Evolutionary conservation across 768 basidiomycete species (phyloP), one percentile per base, ranked within the genome.

Genomic region (Tylopilus felleus): DNA sequence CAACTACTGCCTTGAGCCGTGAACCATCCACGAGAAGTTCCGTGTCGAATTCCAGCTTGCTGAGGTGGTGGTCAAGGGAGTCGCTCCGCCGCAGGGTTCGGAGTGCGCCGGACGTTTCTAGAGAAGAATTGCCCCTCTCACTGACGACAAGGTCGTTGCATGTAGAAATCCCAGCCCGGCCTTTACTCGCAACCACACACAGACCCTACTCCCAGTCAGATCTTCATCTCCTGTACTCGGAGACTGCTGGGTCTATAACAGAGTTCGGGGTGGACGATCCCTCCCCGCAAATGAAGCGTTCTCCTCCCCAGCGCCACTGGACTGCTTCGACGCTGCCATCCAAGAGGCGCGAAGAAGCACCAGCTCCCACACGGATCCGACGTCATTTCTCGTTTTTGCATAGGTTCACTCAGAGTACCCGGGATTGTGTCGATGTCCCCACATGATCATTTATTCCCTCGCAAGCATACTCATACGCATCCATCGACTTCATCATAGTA

Each of bases 31-130:
- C 60, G 14, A 60, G 61, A 39, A 62, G 65, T 52, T 65, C 59
- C 46, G 70, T 57, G 47, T 66, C 68, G 23, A 63, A 57, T 54
- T 65, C 68, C 14, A 65, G 70, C 59, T 62, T 73, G 56, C 63
- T 78, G 52, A 76, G 61, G 58, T 79, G 80, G 64, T 85, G 80
- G 80, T 73, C 76, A 8, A 74, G 69, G 57, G 75, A 73, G 45
- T 73, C 79, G 25, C 67, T 79, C 21, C 80, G 81, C 48, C 75
- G 78, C 39, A 73, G 82, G 53, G 75, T 75, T 46, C 78, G 77
- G 55, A 84, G 81, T 56, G 77, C 77, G 0, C 78, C 82, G 21
- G 77, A 80, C 36, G 74, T 73, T 13, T 73, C 74, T 28, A 52
- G 56, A 25, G 68, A 69, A 41, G 67, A 60, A 27, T 47, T 71